These are phyloP conservation scores for Wickerhamiella qilinensis DNA, from an alignment of 805 yeast genomes.

Conservation along the genomic window DNA sequence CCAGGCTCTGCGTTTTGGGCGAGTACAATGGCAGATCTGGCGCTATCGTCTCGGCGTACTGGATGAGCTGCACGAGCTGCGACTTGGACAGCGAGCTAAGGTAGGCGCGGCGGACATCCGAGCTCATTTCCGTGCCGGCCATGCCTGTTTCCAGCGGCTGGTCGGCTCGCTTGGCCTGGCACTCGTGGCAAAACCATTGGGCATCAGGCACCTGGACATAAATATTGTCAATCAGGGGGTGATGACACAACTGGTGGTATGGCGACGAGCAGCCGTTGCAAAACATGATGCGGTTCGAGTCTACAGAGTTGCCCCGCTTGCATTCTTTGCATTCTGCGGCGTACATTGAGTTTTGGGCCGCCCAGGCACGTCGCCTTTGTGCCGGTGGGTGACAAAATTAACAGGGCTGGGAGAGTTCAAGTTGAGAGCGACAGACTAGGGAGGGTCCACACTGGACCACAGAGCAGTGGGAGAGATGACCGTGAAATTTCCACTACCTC, in stretches of 20 bases:
- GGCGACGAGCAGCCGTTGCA: constrained; percentile 27
- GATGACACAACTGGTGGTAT: constrained; percentile 26
- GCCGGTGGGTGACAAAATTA: no score
- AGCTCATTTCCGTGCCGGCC: constrained; percentile 20
- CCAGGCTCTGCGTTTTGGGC: constrained; percentile 22
- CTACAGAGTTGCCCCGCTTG: constrained; percentile 23
- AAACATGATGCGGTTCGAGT: constrained; percentile 23
- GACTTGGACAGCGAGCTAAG: constrained; percentile 23
- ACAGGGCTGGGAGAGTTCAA: no score
- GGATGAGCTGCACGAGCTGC: constrained; percentile 26
- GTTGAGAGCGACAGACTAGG: no score
- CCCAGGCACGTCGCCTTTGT: no score
- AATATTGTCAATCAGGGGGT: constrained; percentile 25
- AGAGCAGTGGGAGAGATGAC: no score
- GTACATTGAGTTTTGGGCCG: no score
- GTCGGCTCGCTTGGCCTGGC: constrained; percentile 23
- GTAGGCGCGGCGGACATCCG: constrained; percentile 24
- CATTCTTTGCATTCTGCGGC: constrained; percentile 21
- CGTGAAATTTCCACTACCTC: no score
- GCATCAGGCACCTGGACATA: constrained; percentile 26
- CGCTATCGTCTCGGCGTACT: constrained; percentile 23
- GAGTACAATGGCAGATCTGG: constrained; percentile 25
- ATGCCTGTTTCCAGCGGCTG: constrained; percentile 24
- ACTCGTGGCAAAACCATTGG: constrained; percentile 26
- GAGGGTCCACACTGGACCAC: no score